A percentile compares a stretch with the other conserved stretches of the same genome.
Conservation (phyloP, 164 flowering plant species). For the Vitis cinerea region DNA sequence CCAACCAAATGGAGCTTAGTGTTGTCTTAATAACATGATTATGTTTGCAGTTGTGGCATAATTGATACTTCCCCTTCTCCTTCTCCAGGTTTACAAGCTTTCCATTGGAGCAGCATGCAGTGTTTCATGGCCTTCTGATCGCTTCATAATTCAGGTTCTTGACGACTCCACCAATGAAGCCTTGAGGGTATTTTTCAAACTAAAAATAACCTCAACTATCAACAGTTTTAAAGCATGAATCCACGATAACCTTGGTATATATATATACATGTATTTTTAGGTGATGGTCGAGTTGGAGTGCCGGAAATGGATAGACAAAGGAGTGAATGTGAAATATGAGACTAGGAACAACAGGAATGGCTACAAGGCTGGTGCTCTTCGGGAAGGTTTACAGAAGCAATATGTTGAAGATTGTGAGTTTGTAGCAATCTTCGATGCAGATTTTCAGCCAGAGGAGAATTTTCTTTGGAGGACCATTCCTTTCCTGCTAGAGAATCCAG, state of each 20-base stretch:
- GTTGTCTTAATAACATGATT: too few relatives aligned
- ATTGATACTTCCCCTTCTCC: not conserved
- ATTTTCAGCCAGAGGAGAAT: constrained; percentile 67
- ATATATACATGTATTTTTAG: constrained; percentile 21
- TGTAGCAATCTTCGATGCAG: constrained; percentile 67
- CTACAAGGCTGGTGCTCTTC: constrained; percentile 71
- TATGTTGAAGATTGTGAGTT: constrained; percentile 59
- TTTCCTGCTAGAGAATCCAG: constrained; percentile 48
- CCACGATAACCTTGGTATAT: too few relatives aligned
- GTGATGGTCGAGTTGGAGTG: constrained; percentile 62
- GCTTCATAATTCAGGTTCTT: constrained; percentile 61
- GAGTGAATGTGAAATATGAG: constrained; percentile 54
- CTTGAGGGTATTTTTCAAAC: constrained; percentile 32
- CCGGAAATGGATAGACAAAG: constrained; percentile 49
- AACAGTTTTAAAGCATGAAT: not conserved
- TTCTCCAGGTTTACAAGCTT: constrained; percentile 53
- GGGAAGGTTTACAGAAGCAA: constrained; percentile 44
- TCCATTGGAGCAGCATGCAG: constrained; percentile 67
- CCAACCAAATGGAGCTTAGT: too few relatives aligned
- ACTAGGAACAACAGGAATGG: constrained; percentile 56
- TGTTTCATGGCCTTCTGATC: constrained; percentile 62
- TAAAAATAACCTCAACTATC: not conserved
- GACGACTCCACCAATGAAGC: constrained; percentile 61
- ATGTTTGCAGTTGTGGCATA: too few relatives aligned
- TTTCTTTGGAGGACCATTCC: constrained; percentile 57